Conservation (phyloP, 371 early-diverging fungal genomes). For the Apophysomyces ossiformis region DNA sequence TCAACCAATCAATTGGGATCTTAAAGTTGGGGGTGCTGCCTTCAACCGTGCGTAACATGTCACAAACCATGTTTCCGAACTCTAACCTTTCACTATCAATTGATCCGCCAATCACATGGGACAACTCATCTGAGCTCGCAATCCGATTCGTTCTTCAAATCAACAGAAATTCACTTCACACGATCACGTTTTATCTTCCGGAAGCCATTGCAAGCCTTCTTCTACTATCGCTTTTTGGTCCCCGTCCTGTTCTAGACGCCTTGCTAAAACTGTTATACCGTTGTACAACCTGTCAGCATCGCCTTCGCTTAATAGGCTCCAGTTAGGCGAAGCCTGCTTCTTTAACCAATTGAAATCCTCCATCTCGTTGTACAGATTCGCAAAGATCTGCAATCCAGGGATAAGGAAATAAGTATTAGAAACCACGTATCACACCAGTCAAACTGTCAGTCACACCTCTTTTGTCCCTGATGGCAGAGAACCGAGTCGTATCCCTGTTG, state of each 20-base stretch:
- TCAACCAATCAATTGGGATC: background rate
- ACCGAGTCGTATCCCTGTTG: slow-evolving; percentile 61
- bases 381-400: background rate
- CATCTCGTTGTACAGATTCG: slow-evolving; percentile 62
- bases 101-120: slow-evolving; percentile 3
- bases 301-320: slow-evolving; percentile 36
- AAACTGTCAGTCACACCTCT: background rate
- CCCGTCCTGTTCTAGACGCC: slow-evolving; percentile 4
- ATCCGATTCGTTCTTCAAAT: slow-evolving; percentile 7
- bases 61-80: background rate
- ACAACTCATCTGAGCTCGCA: background rate
- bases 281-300: slow-evolving; percentile 4
- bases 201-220: background rate
- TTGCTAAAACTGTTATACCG: background rate
- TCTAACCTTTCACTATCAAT: background rate
- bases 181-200: slow-evolving; percentile 3
- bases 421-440: slow-evolving; percentile 3
- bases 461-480: background rate
- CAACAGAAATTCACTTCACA: background rate
- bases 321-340: slow-evolving; percentile 78
- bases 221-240: background rate
- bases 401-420: background rate
- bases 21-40: background rate
- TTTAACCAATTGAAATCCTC: slow-evolving; percentile 90
- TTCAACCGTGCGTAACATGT: background rate